These are phyloP conservation scores for Colletotrichum simmondsii DNA, from an alignment of 2,329 filamentous ascomycete genomes.

Conservation along the genomic window DNA sequence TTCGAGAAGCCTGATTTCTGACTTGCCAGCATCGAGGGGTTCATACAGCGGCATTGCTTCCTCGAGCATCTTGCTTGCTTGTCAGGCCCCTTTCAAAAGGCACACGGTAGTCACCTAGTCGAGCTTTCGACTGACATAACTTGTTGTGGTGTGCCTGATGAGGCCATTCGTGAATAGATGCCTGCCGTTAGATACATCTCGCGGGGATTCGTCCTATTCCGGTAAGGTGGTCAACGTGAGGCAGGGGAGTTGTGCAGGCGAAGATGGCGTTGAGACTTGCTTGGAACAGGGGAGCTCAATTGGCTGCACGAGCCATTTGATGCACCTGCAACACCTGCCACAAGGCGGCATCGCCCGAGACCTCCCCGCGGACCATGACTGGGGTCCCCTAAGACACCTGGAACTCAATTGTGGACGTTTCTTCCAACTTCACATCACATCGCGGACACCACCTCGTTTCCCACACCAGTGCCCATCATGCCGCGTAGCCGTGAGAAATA, in stretches of 20 bases:
- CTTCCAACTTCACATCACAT: constrained; percentile 28
- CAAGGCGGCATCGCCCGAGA: constrained; percentile 18
- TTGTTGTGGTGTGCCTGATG: background rate
- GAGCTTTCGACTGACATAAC: background rate
- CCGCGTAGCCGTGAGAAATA: too few relatives aligned
- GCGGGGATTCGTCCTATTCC: background rate
- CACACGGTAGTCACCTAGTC: background rate
- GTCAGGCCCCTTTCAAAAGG: background rate
- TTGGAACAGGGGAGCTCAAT: background rate
- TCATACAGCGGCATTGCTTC: background rate
- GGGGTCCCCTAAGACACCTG: constrained; percentile 4
- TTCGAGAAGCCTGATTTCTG: background rate
- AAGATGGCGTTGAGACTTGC: background rate
- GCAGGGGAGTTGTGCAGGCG: background rate
- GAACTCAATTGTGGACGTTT: constrained; percentile 15
- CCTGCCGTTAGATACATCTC: background rate
- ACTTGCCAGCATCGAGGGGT: background rate
- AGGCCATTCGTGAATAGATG: background rate
- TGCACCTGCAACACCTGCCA: background rate
- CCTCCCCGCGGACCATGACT: background rate
- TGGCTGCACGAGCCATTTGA: background rate
- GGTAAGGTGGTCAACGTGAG: background rate
- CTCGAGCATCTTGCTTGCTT: background rate
- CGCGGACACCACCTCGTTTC: background rate
- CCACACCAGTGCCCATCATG: background rate